Base-by-base conservation (phyloP, 2,329 filamentous ascomycete species). In the Colletotrichum graminicola region DNA sequence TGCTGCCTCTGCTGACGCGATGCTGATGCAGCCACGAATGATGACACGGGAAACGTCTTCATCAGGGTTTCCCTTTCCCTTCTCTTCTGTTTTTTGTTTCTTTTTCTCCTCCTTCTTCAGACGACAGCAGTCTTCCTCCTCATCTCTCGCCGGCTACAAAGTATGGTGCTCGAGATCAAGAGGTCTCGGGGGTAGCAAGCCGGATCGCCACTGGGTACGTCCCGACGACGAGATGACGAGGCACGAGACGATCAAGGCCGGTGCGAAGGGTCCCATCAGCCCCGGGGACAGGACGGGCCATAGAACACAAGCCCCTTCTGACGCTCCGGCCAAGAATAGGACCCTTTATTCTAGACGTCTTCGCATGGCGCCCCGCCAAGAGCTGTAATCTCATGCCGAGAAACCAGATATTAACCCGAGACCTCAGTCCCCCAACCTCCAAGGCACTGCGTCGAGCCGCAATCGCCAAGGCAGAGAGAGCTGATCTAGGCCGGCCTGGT, bases 201-300 rank as follows among this genome's bases (percentile, higher is more conserved):
- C 52, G 51, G 43, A 43, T 26, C 36, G 61, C 56, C 23, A 21
- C 23, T 36, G 52, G 5, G 18, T n/a, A 34, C 32, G 52, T 23
- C 67, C 62, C 55, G 55, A 60, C 62, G 26, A 66, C 55, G 55
- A 70, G 67, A 70, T 55, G 62, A 66, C 55, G 62, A 60, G 21
- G 41, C 36, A 29, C 43, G 23, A 51, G 12, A 51, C 32, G 54
- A 61, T 18, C 18, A 39, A 51, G 52, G 60, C 34, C 29, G 23
- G 47, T 52, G 18, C 11, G 21, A 36, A 29, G 29, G 49, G 8
- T 8, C 32, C 32, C 52, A 34, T 36, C 32, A 36, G 32, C 10
- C 32, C 29, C 1, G 11, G 29, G 29, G 18, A 34, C 32, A 23
- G 52, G n/a, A 23, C 29, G 23, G 49, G 34, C 59, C 65, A 56